phyloP scores from a whole-genome alignment of 768 basidiomycete genomes.

The Suillus americanus region DNA sequence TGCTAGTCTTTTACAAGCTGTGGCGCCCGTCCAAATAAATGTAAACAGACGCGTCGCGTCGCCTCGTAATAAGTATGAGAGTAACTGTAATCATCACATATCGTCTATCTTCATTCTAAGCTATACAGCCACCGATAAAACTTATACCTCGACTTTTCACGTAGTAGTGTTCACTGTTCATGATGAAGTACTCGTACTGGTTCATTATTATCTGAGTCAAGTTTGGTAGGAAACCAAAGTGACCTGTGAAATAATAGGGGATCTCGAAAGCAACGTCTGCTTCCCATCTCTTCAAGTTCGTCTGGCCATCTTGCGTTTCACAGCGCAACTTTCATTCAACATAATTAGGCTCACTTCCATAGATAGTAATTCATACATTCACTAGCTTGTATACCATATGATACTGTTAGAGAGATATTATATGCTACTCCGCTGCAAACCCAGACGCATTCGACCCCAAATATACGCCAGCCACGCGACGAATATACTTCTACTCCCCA shows the following conservation, averaged over 20 bases:
- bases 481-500: not conserved
- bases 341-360: slow-evolving; percentile 65
- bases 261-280: slow-evolving; percentile 69
- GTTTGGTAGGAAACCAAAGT: slow-evolving; percentile 69
- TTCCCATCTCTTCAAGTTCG: not conserved
- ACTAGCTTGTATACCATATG: not conserved
- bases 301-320: not conserved
- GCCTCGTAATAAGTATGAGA: too few species aligned
- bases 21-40: not conserved
- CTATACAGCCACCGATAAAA: not conserved
- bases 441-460: not conserved
- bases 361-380: slow-evolving; percentile 9
- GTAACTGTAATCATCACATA: too few species aligned
- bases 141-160: too few species aligned
- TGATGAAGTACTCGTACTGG: slow-evolving; percentile 34
- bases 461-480: not conserved
- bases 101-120: too few species aligned
- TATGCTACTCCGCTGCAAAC: not conserved
- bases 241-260: slow-evolving; percentile 63
- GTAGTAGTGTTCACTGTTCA: too few species aligned
- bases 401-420: not conserved
- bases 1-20: too few species aligned
- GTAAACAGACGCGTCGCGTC: not conserved
- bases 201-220: slow-evolving; percentile 81
- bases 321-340: slow-evolving; percentile 85